Base-by-base conservation (phyloP, 2,329 filamentous ascomycete species). In the Trichoderma citrinoviride region DNA sequence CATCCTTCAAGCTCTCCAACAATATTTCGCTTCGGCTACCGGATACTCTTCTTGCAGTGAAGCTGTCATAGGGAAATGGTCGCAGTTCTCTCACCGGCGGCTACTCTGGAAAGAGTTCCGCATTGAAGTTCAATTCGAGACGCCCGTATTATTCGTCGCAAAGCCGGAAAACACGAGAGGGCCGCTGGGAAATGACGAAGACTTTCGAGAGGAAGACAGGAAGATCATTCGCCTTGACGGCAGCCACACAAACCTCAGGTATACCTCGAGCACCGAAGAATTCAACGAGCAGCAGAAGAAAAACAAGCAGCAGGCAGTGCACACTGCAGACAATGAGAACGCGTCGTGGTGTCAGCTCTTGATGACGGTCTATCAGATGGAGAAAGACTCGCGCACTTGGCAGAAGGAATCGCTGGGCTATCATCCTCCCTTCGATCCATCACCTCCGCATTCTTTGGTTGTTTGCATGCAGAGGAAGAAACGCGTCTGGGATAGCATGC, bases 31-130 rank as follows among this genome's bases (percentile, higher is more conserved):
- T 3, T 54, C 52, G 4, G 52, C 52, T 10, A 40, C 29, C 0
- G 33, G 52, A 17, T 54, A 40, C 17, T 54, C 52, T 10, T 54
- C 52, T 54, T 54, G 52, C 52, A 41, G 52, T 7, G 52, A 54
- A 17, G 52, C 52, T 54, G 52, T 40, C 21, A 54, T 54, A 54
- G 52, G 52, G 17, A 54, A 54, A 40, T 54, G 52, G 52, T 15
- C n/a, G 12, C 29, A 33, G 12, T 54, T 54, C 33, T 41, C 52
- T 19, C 21, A 33, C 14, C 29, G 52, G 7, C 19, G 33, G 21
- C 19, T 54, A 21, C 52, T 40, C 23, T 54, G 52, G 52, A 40
- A 33, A 10, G 52, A 54, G 52, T 54, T 54, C 33, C 52, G 52
- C 33, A 40, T 54, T 19, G 52, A 54, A 19, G 52, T 54, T 5